Base-by-base conservation (phyloP, 768 basidiomycete species). In the Calocybe indica region DNA sequence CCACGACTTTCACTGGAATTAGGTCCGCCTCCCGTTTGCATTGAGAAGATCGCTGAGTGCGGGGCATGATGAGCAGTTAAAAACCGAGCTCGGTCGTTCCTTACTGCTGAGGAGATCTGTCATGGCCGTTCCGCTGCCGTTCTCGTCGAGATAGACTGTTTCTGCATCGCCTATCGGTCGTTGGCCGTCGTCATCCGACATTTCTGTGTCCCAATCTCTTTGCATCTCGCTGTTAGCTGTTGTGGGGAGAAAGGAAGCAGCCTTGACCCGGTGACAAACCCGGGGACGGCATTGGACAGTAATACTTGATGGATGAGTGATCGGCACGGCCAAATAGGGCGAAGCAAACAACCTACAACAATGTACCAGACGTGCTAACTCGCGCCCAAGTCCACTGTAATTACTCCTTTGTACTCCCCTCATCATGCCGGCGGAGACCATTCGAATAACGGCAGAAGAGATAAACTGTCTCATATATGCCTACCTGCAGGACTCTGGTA, bases 401-500 rank as follows among this genome's bases (percentile, higher is more conserved):
- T 22, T 22, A 22, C 22, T 22, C 22, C 22, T 22, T 22, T 4
- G 22, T 22, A 22, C 11, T 30, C 41, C n/a, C 41, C 37, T 11
- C 31, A 48, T 46, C 44, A 37, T 45, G 35, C 43, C 44, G 48
- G 43, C 40, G 38, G 40, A 53, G 35, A 74, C 76, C 43, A 75
- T 85, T 41, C 73, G 75, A 31, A 84, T 90, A 52, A 79, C 82
- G 36, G 84, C 88, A 34, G 88, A 91, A 54, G 87, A 92, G 61
- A 74, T 92, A 51, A 92, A 92, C 61, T 88, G 84, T 57, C 78
- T 92, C 52, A 83, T 92, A 40, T 82, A 92, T 63, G 76, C 90
- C 1, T 92, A 91, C 59, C 80, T 92, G 53, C 73, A 83, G 54
- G 90, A 92, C 56, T 89, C 88, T 31, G 89, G 89, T 88, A 53